These are phyloP conservation scores for Thraustotheca clavata DNA, from an alignment of 352 stramenopile genomes.

Conservation along the genomic window DNA sequence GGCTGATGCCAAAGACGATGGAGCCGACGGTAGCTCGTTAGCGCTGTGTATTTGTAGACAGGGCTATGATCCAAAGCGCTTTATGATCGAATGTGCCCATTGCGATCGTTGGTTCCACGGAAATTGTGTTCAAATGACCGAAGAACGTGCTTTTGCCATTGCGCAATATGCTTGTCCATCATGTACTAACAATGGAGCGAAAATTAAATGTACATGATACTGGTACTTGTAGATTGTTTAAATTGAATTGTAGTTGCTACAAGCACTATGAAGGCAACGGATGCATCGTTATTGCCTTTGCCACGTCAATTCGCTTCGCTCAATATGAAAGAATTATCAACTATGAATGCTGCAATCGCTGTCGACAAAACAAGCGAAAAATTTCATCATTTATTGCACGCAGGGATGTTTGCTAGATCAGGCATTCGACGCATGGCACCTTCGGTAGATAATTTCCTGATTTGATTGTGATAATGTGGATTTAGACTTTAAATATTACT, in stretches of 20 bases:
- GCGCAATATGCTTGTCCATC: slow-evolving; percentile 41
- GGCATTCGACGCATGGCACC: slow-evolving; percentile 34
- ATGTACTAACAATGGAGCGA: slow-evolving; percentile 36
- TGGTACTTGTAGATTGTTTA: neutral
- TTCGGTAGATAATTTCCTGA: slow-evolving; percentile 19
- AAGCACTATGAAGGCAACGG: neutral
- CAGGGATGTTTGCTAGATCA: slow-evolving; percentile 41
- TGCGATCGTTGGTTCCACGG: slow-evolving; percentile 58
- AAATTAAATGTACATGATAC: slow-evolving; percentile 21
- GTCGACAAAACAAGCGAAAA: slow-evolving; percentile 40
- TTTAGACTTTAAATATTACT: neutral
- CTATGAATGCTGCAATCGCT: neutral
- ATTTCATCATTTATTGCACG: slow-evolving; percentile 42
- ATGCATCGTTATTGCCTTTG: slow-evolving; percentile 6
- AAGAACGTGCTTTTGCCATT: slow-evolving; percentile 48
- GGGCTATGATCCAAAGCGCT: slow-evolving; percentile 23
- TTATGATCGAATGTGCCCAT: slow-evolving; percentile 61
- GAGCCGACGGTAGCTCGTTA: slow-evolving; percentile 5
- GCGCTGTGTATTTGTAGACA: slow-evolving; percentile 5
- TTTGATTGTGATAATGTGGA: neutral
- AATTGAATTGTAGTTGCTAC: neutral
- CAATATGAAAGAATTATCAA: slow-evolving; percentile 17
- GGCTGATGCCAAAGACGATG: neutral
- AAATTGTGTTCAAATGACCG: slow-evolving; percentile 40
- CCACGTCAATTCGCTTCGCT: slow-evolving; percentile 16